Evolutionary conservation across 768 basidiomycete species (phyloP).

Genomic region (Boletus sp.): DNA sequence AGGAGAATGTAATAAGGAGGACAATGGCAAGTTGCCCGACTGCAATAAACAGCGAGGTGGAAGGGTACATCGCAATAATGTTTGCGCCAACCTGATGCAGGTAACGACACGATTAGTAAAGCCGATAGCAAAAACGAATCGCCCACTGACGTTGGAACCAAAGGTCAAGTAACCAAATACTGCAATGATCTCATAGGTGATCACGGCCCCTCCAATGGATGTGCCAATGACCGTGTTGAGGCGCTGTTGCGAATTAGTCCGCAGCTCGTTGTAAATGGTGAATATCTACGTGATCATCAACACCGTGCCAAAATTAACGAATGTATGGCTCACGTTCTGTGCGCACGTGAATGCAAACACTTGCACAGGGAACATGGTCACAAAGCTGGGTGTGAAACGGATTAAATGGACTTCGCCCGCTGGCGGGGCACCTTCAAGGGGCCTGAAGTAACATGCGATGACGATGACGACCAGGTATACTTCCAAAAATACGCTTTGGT

Average conservation of each 20-base stretch:
- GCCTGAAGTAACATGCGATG: slow-evolving; percentile 74
- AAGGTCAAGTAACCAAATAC: slow-evolving; percentile 92
- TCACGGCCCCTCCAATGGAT: slow-evolving; percentile 80
- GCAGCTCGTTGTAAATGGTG: slow-evolving; percentile 91
- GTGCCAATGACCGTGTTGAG: slow-evolving; percentile 87
- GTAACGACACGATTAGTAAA: slow-evolving; percentile 1
- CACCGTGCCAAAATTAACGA: neutral
- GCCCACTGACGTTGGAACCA: slow-evolving; percentile 67
- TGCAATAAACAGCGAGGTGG: slow-evolving; percentile 89
- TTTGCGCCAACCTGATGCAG: slow-evolving; percentile 74
- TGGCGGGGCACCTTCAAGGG: slow-evolving; percentile 59
- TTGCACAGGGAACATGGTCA: slow-evolving; percentile 89
- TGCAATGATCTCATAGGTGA: slow-evolving; percentile 87
- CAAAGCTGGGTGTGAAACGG: slow-evolving; percentile 72
- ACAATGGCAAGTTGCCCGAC: slow-evolving; percentile 92
- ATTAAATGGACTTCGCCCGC: slow-evolving; percentile 70
- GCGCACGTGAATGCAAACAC: slow-evolving; percentile 92
- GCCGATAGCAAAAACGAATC: neutral
- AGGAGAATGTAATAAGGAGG: slow-evolving; percentile 85
- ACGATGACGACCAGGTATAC: slow-evolving; percentile 81
- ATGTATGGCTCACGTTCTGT: slow-evolving; percentile 68
- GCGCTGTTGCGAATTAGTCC: slow-evolving; percentile 71
- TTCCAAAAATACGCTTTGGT: slow-evolving; percentile 26
- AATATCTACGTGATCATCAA: slow-evolving; percentile 60
- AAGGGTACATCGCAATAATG: slow-evolving; percentile 93